Evolutionary conservation across 1,139 yeast species (phyloP).

Genomic region (Pneumocystis oryctolagi): DNA sequence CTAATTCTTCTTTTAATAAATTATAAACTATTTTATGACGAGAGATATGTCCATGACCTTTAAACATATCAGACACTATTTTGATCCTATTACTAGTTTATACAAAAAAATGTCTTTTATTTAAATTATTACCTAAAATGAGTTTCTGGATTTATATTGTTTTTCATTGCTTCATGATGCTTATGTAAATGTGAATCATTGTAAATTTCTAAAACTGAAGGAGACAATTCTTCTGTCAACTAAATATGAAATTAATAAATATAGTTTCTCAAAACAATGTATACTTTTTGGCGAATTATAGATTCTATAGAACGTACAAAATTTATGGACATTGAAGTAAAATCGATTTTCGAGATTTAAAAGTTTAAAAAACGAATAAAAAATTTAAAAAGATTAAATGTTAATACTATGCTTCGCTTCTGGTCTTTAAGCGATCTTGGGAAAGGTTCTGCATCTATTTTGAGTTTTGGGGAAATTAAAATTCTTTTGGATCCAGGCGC

Average conservation of each 20-base stretch:
- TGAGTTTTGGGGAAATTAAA: constrained; percentile 9
- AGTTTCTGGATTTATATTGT: constrained; percentile 53
- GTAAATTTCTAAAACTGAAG: constrained; percentile 33
- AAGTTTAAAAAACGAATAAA: background rate
- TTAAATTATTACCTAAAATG: constrained; percentile 39
- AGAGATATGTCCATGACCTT: constrained; percentile 51
- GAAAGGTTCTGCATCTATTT: constrained; percentile 4
- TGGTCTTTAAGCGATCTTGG: background rate
- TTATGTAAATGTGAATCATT: constrained; percentile 85
- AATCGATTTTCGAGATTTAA: background rate
- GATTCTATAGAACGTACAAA: background rate
- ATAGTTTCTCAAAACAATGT: background rate
- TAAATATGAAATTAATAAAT: background rate
- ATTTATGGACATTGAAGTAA: background rate
- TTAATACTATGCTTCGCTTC: background rate
- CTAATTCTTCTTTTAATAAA: constrained; percentile 57
- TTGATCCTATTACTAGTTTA: background rate
- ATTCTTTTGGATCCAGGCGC: constrained; percentile 13
- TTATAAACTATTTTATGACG: constrained; percentile 69
- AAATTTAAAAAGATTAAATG: background rate
- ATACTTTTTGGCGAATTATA: background rate
- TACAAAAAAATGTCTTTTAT: background rate
- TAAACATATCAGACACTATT: constrained; percentile 55
- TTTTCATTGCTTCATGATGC: constrained; percentile 72
- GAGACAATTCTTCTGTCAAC: constrained; percentile 10